These are phyloP conservation scores for Calycina herbarum DNA, from an alignment of 2,329 filamentous ascomycete species.

Conservation along the genomic window DNA sequence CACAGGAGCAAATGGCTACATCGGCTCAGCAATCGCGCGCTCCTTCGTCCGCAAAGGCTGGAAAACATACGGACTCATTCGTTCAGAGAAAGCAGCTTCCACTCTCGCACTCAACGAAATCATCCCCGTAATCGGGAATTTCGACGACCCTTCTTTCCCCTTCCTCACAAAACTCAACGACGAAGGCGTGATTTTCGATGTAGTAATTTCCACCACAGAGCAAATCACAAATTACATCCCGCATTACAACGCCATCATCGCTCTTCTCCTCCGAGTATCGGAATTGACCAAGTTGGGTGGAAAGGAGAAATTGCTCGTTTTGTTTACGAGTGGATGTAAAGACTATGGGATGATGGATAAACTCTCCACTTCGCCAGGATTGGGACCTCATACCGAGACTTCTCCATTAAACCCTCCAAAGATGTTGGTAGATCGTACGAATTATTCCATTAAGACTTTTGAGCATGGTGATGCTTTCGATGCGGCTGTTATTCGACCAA, in stretches of 20 bases:
- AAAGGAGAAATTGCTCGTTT: constrained; percentile 42
- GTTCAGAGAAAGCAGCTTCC: constrained; percentile 35
- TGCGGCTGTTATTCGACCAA: constrained; percentile 46
- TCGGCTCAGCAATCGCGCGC: constrained; percentile 47
- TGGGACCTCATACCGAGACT: constrained; percentile 46
- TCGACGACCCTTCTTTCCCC: constrained; percentile 34
- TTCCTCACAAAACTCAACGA: constrained; percentile 35
- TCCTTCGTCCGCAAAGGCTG: constrained; percentile 49
- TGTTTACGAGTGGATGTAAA: constrained; percentile 51
- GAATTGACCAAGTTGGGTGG: constrained; percentile 38
- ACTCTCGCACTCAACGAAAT: constrained; percentile 41
- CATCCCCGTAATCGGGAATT: constrained; percentile 44
- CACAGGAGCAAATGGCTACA: constrained; percentile 51
- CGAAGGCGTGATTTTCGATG: constrained; percentile 39
- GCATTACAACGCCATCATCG: constrained; percentile 42
- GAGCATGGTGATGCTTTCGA: constrained; percentile 44
- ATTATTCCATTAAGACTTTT: constrained; percentile 40
- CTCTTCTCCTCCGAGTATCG: constrained; percentile 40
- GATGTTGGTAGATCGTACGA: constrained; percentile 37
- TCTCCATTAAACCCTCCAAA: constrained; percentile 40
- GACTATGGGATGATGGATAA: constrained; percentile 44
- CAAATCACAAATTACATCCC: constrained; percentile 41
- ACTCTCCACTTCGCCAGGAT: constrained; percentile 38
- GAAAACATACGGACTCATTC: constrained; percentile 46
- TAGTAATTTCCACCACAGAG: constrained; percentile 47